Base-by-base conservation (phyloP, 208 protist species). In the Strigomonas culicis region DNA sequence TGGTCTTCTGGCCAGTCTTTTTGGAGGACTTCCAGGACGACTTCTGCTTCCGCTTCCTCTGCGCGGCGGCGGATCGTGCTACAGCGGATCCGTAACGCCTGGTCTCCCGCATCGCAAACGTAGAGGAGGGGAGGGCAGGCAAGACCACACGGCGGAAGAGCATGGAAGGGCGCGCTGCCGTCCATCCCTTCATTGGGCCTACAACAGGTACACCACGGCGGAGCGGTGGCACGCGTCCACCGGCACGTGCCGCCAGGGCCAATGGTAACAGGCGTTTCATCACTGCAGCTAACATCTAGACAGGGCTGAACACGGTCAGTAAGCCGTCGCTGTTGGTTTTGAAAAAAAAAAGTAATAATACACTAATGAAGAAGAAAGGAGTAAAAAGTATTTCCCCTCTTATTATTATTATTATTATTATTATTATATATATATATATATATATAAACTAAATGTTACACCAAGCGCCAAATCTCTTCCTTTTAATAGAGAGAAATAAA, bases 351-450 rank as follows among this genome's bases (percentile, higher is more conserved):
- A 21, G 43, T 28, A 51, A 28, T 28, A 28, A 22, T 51, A 28
- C 46, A 51, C 46, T 28, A 44, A 44, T n/a, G 19, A 10, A 39
- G 34, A 10, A 10, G 34, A 39, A 39, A 39, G 34, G 39, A 21
- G 24, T 27, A 11, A 28, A n/a, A 27, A 11, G 2, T 22, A 43
- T 24, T 31, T n/a, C n/a, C n/a, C n/a, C n/a, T n/a, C n/a, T 60
- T 17, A 2, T 21, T 44, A 60, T 25, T 31, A 31, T 60, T 28
- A 51, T 53, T 66, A 32, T 27, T n/a, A n/a, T n/a, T 31, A 10
- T 32, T 44, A 3, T 28, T 60, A 51, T 32, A 58, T 24, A 41
- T 65, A 43, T 53, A 60, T 61, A 63, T 68, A 66, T 64, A 66
- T 74, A 58, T 63, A 63, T 46, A 49, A 59, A 59, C n/a, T n/a